Evolutionary conservation across 2,329 filamentous ascomycete species (phyloP), one percentile per base, ranked within the genome.

Genomic region (Pseudogymnoascus sp.): DNA sequence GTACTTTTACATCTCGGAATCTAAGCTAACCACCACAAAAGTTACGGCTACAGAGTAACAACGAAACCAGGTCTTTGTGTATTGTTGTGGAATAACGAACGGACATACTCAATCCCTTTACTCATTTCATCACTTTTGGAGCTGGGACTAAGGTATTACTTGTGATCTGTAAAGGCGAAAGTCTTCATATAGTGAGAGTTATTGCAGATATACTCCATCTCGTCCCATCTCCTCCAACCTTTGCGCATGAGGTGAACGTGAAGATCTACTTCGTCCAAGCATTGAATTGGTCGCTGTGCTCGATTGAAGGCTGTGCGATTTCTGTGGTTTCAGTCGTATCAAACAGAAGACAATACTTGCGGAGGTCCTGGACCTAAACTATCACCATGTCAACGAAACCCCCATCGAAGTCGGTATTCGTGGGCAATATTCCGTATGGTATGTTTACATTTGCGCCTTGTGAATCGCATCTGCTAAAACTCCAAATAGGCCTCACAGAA

Each of bases 351-450:
- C 47, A 31, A 4, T 26, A 10, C 26, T 54, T 31, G 4, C 26
- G 16, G 51, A 36, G 51, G 51, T 57, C 29, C 51, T 36, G 40
- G 63, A 66, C 21, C 60, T 36, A 10, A 42, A 62, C 61, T 36
- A 63, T 64, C 79, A 82, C 70, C 74, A 91, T 84, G 88, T 90
- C 81, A 74, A 84, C 83, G 70, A 90, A 91, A 77, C 88, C 87
- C 73, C 88, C 86, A 11, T 90, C 89, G 14, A 85, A 88, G 66
- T 88, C 92, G 29, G 88, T 93, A 66, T 95, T 95, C 74, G 89
- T 93, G 64, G 90, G 90, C 68, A 93, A 93, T 72, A 92, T 91
- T 69, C 87, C 88, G n/a, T 93, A 92, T 76, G 89, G 87, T 88
- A 77, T 68, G 77, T 71, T 23, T 5, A 60, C n/a, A 36, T n/a